Evolutionary conservation across 1,139 yeast genomes (phyloP).

Genomic region (Yamadazyma diospyri): DNA sequence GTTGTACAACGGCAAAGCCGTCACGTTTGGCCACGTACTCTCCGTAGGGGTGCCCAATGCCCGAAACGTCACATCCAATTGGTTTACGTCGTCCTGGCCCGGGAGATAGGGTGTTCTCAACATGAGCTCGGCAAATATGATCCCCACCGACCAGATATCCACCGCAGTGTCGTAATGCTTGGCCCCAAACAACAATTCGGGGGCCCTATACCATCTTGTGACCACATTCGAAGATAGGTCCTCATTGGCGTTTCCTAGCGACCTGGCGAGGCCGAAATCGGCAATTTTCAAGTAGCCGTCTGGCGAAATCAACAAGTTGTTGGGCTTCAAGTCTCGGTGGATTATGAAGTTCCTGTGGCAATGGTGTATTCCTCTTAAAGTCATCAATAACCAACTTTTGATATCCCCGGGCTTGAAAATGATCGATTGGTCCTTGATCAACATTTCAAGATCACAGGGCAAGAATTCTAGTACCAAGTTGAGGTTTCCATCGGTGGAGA

Average conservation of each 20-base stretch:
- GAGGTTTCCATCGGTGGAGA: conserved; percentile 53
- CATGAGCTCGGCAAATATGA: conserved; percentile 96
- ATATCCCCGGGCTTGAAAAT: conserved; percentile 85
- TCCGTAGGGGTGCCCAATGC: conserved; percentile 97
- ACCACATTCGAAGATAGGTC: conserved; percentile 90
- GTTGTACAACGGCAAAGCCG: conserved; percentile 72
- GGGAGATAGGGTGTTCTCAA: conserved; percentile 91
- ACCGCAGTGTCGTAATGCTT: conserved; percentile 84
- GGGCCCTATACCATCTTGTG: conserved; percentile 96
- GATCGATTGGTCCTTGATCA: conserved; percentile 75
- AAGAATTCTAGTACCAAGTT: conserved; percentile 87
- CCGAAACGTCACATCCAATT: conserved; percentile 83
- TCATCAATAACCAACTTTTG: conserved; percentile 92
- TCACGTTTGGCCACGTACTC: conserved; percentile 86
- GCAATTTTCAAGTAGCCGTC: conserved; percentile 87
- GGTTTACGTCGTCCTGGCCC: conserved; percentile 87
- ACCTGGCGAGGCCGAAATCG: conserved; percentile 93
- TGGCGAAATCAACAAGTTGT: conserved; percentile 78
- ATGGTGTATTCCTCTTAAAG: conserved; percentile 89
- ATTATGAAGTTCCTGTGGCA: conserved; percentile 88
- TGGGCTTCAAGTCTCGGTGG: conserved; percentile 87
- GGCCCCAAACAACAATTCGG: conserved; percentile 87
- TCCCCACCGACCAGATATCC: conserved; percentile 93
- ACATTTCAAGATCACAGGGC: conserved; percentile 87
- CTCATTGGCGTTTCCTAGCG: conserved; percentile 75